Conservation (phyloP, 345 rosid genomes). For the Lepidium sativum region DNA sequence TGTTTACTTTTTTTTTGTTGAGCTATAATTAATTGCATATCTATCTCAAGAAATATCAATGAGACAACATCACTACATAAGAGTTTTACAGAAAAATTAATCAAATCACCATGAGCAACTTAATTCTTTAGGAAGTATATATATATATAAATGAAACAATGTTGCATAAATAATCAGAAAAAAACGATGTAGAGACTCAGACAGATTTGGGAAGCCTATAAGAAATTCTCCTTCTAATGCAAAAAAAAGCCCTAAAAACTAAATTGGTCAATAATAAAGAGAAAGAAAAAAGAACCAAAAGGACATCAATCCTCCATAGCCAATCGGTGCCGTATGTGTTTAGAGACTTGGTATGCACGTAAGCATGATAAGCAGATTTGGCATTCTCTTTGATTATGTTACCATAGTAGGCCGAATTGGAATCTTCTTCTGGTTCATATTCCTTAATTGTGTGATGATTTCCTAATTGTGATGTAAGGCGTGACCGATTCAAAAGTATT, state of each 20-base stretch:
- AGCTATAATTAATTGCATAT: too few species aligned
- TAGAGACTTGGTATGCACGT: neutral
- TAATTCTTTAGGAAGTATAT: too few species aligned
- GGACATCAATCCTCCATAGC: neutral
- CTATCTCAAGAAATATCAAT: neutral
- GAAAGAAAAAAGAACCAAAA: neutral
- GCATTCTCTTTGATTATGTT: neutral
- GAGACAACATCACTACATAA: too few species aligned
- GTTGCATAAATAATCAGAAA: too few species aligned
- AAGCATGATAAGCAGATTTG: neutral
- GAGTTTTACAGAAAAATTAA: too few species aligned
- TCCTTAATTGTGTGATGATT: neutral
- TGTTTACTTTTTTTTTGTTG: too few species aligned
- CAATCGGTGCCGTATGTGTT: neutral
- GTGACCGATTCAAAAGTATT: too few species aligned
- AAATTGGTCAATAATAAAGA: neutral
- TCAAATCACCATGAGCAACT: too few species aligned
- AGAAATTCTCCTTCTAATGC: neutral
- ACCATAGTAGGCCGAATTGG: neutral
- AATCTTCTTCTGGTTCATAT: neutral
- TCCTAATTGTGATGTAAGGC: too few species aligned
- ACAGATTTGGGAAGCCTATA: neutral
- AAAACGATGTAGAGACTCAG: too few species aligned
- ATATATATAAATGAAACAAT: too few species aligned
- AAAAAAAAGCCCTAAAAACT: neutral